Evolutionary conservation across 2,329 filamentous ascomycete genomes (phyloP), one percentile per base, ranked within the genome.

Genomic region (Ophiostoma fasciatum): DNA sequence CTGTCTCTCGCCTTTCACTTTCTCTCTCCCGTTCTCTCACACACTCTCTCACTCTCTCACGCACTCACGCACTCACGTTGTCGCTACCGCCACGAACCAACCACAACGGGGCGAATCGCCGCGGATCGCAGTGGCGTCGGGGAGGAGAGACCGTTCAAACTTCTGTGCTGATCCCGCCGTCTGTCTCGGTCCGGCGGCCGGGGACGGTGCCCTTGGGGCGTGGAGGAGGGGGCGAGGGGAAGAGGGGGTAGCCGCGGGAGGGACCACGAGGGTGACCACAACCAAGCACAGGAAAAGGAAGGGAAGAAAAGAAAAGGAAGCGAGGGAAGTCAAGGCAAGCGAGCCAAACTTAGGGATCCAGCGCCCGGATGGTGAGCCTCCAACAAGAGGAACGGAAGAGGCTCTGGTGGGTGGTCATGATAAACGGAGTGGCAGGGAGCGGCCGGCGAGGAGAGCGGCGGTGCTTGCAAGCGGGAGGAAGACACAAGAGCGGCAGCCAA

Each of bases 321-420:
- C n/a, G n/a, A n/a, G n/a, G n/a, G n/a, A n/a, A n/a, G n/a, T n/a
- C n/a, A n/a, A n/a, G n/a, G n/a, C n/a, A n/a, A n/a, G n/a, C n/a
- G n/a, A n/a, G n/a, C n/a, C n/a, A n/a, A n/a, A 43, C 45, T 61
- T 53, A 63, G 48, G 59, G 60, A 42, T 53, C 59, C 48, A 60
- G 52, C 45, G 58, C 52, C 58, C 56, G 56, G 50, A 57, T 53
- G 52, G 60, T 49, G 51, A 58, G 56, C 52, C 60, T 62, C 61
- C 60, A 59, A 49, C 51, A 52, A 53, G 58, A 60, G 59, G 57
- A 60, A n/a, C n/a, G n/a, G n/a, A n/a, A n/a, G n/a, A n/a, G n/a
- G n/a, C 4, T 55, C 50, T 51, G 56, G 52, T 58, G 57, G 54
- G 53, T 56, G 53, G 55, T 61, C 61, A 63, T 64, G 58, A 62